Base-by-base conservation (phyloP, 1,284 basidiomycete species). In the Spongispora temasekensis region DNA sequence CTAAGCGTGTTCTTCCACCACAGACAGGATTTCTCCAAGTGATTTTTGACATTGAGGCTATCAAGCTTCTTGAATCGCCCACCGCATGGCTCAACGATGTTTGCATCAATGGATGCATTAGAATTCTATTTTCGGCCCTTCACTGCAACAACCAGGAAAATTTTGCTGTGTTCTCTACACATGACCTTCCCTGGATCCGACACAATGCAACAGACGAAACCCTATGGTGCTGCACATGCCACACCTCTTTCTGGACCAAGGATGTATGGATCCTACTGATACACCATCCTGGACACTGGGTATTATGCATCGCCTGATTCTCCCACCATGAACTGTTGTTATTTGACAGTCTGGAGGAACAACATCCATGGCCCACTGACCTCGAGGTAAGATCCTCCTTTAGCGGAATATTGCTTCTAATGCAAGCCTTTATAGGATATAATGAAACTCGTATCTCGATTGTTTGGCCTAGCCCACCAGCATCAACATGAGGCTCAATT, bases 271-370 rank as follows among this genome's bases (percentile, higher is more conserved):
- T 67, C 15, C 30, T 67, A 1, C 65, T 56, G 1, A 61, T 66
- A 12, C 60, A 66, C 44, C 21, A 30, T 2, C 57, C 57, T 2
- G 53, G 37, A 1, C 35, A 35, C 13, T 55, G 55, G 27, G 59
- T 67, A 0, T 1, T 65, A 3, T 67, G 65, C n/a, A 56, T 17
- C 5, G 37, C 58, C 21, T 6, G 46, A 25, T n/a, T 60, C 19
- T n/a, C 46, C 3, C 32, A n/a, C 7, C 19, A 25, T 7, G 12
- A 7, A 4, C 35, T 67, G 2, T n/a, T 58, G 3, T 27, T 67
- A 8, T 67, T 67, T 5, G 42, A 67, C 42, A 67, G 65, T n/a
- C 52, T 67, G 2, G 58, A 40, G 0, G 57, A 67, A 4, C 19
- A 32, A n/a, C 9, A 13, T 4, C 40, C 46, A 3, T 67, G 65